phyloP scores from a whole-genome alignment of 1,284 basidiomycete species.

The Retiboletus fuscus region DNA sequence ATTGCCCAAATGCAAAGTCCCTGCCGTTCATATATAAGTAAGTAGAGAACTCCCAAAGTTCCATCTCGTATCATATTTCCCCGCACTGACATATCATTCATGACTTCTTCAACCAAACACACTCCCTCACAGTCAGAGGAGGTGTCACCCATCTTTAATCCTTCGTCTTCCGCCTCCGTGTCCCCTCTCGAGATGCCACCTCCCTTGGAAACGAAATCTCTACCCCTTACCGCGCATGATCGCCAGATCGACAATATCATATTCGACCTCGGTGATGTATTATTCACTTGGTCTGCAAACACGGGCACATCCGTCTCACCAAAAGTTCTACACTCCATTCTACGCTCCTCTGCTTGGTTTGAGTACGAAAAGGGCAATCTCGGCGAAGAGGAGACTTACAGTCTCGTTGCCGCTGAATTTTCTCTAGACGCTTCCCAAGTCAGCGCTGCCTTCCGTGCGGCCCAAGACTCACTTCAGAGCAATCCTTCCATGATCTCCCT shows the following conservation, averaged over 20 bases:
- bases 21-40: slow-evolving; percentile 7
- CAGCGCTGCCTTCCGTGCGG: slow-evolving; percentile 21
- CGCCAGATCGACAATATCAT: slow-evolving; percentile 41
- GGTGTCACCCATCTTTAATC: slow-evolving; percentile 17
- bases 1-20: not conserved
- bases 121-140: slow-evolving; percentile 8
- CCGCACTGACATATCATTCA: not conserved
- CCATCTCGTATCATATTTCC: not conserved
- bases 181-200: slow-evolving; percentile 22
- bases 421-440: slow-evolving; percentile 35
- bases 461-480: slow-evolving; percentile 27
- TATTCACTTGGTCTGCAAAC: slow-evolving; percentile 41
- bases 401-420: slow-evolving; percentile 29
- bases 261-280: slow-evolving; percentile 41
- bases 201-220: slow-evolving; percentile 11
- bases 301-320: slow-evolving; percentile 37
- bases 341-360: slow-evolving; percentile 39
- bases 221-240: slow-evolving; percentile 11
- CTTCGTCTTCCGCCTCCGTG: not conserved
- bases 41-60: not conserved
- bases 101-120: slow-evolving; percentile 13
- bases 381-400: slow-evolving; percentile 31
- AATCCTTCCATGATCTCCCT: slow-evolving; percentile 32
- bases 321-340: slow-evolving; percentile 25
- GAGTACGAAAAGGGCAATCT: slow-evolving; percentile 43